phyloP scores from a whole-genome alignment of 106 monocot species.

The Dactylorhiza incarnata region DNA sequence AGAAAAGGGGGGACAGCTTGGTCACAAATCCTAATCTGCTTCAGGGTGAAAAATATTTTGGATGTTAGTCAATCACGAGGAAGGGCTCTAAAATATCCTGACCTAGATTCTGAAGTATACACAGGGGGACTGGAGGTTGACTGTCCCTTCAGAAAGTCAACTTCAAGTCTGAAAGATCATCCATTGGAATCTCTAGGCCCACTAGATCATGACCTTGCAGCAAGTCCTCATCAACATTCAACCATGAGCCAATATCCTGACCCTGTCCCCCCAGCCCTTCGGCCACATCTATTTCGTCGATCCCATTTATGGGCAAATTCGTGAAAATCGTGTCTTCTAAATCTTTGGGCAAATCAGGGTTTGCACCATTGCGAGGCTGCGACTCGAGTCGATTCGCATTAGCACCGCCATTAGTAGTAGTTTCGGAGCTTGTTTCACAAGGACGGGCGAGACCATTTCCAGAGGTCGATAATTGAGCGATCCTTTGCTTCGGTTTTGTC shows the following conservation, averaged over 20 bases:
- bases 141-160: conserved; percentile 47
- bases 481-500: conserved; percentile 76
- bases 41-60: not conserved
- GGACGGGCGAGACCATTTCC: conserved; percentile 33
- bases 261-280: conserved; percentile 53
- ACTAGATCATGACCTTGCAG: conserved; percentile 68
- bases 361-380: conserved; percentile 1
- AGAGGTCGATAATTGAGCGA: conserved; percentile 56
- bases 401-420: conserved; percentile 8
- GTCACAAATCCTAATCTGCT: conserved; percentile 1
- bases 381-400: conserved; percentile 20
- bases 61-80: not conserved
- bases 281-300: conserved; percentile 49
- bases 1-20: not conserved
- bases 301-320: conserved; percentile 29
- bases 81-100: not conserved
- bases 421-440: conserved; percentile 18
- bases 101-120: conserved; percentile 1
- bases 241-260: conserved; percentile 82
- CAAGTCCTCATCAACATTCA: conserved; percentile 67
- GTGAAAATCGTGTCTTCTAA: conserved; percentile 38
- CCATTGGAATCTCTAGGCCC: conserved; percentile 87
- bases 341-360: conserved; percentile 32
- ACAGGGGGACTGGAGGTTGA: not conserved
- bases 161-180: conserved; percentile 79